Conservation (phyloP, 1,284 basidiomycete genomes). For the Ustilago shanxiensis region DNA sequence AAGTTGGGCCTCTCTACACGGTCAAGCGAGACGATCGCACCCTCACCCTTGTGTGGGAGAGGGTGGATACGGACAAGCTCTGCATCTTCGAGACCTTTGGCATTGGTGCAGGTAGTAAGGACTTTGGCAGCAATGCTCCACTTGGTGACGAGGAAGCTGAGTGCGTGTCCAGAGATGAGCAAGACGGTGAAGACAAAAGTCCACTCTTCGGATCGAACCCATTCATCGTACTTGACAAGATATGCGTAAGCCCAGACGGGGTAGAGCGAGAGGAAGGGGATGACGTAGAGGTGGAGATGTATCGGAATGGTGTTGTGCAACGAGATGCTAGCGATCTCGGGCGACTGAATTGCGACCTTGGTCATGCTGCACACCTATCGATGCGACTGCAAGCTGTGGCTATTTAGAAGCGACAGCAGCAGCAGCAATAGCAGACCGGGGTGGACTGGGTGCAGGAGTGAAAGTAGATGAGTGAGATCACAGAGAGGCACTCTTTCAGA, state of each 20-base stretch:
- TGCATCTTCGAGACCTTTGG: slow-evolving; percentile 76
- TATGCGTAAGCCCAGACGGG: slow-evolving; percentile 90
- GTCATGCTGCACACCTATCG: slow-evolving; percentile 33
- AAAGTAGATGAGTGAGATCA: slow-evolving; percentile 1
- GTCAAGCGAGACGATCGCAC: slow-evolving; percentile 87
- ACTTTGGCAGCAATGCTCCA: slow-evolving; percentile 89
- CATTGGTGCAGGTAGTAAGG: slow-evolving; percentile 76
- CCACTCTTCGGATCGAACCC: slow-evolving; percentile 70
- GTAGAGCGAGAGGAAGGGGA: slow-evolving; percentile 87
- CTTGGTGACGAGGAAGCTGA: slow-evolving; percentile 90
- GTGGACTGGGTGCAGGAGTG: background rate
- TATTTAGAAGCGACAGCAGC: slow-evolving; percentile 11
- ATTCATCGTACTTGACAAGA: slow-evolving; percentile 89
- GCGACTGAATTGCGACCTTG: slow-evolving; percentile 77
- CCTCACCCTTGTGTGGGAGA: slow-evolving; percentile 85
- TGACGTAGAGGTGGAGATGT: slow-evolving; percentile 83
- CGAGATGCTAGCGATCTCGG: slow-evolving; percentile 84
- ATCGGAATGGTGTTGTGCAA: slow-evolving; percentile 84
- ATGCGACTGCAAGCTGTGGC: slow-evolving; percentile 18
- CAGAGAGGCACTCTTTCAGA: background rate
- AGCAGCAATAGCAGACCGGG: slow-evolving; percentile 11
- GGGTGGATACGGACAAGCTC: slow-evolving; percentile 87
- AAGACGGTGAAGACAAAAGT: slow-evolving; percentile 91
- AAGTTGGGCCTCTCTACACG: slow-evolving; percentile 69
- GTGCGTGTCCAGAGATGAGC: slow-evolving; percentile 86